Conservation (phyloP, 2,329 filamentous ascomycete genomes). For the Cladophialophora psammophila region DNA sequence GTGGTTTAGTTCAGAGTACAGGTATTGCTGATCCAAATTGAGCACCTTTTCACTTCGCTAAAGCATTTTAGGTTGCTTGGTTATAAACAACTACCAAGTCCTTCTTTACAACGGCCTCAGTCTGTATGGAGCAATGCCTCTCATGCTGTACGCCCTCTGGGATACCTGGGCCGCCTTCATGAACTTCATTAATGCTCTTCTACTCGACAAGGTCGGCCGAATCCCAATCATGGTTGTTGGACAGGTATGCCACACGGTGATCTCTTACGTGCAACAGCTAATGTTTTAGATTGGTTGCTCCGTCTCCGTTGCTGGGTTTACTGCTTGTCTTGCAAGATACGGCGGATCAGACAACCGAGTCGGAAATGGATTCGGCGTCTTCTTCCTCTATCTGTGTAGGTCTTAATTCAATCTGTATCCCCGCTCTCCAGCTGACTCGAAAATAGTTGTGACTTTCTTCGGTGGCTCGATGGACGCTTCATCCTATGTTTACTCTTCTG, state of each 20-base stretch:
- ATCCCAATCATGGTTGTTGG: conserved; percentile 37
- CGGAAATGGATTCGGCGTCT: conserved; percentile 48
- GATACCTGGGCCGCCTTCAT: conserved; percentile 31
- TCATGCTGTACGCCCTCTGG: conserved; percentile 55
- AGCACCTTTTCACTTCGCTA: no score
- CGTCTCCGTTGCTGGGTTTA: conserved; percentile 48
- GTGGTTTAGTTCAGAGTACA: conserved; percentile 24
- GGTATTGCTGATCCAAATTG: no score
- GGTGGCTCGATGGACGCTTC: conserved; percentile 32
- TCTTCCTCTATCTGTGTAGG: conserved; percentile 53
- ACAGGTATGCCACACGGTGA: conserved; percentile 13
- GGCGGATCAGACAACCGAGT: conserved; percentile 46
- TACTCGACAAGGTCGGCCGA: conserved; percentile 31
- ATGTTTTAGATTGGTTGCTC: conserved; percentile 46
- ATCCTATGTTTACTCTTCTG: conserved; percentile 42
- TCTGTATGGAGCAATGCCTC: conserved; percentile 48
- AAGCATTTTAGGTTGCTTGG: conserved; percentile 29
- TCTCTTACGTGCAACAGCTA: background rate
- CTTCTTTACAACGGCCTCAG: conserved; percentile 56
- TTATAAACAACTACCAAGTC: conserved; percentile 55
- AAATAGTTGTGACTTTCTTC: conserved; percentile 45
- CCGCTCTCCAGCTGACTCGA: background rate
- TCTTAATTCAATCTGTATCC: background rate
- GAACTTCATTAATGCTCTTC: conserved; percentile 26
- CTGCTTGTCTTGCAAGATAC: conserved; percentile 47